Percentiles rank a stretch among this genome's conserved stretches.
phyloP scores from a whole-genome alignment of 768 basidiomycete species.

The Tulasnella calospora region DNA sequence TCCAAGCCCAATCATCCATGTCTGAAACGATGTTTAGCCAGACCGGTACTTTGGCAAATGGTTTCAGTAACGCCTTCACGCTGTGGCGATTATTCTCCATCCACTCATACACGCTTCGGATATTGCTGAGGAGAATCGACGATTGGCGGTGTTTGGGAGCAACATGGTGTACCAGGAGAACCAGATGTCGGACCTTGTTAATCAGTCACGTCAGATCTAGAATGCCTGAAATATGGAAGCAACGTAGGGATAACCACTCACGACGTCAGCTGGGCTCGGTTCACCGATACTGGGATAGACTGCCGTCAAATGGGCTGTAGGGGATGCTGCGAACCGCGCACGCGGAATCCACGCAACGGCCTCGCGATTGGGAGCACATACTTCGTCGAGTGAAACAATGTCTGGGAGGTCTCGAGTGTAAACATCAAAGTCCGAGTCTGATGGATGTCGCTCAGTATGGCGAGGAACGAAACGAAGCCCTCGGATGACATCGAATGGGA shows the following conservation, averaged over 20 bases:
- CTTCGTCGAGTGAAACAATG: background rate
- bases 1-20: background rate
- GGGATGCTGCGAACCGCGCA: background rate
- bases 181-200: background rate
- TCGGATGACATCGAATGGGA: background rate
- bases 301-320: background rate
- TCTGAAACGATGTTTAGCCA: background rate
- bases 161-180: background rate
- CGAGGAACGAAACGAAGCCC: background rate
- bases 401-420: background rate
- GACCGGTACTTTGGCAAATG: background rate
- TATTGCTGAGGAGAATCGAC: no score
- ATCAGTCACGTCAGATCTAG: background rate
- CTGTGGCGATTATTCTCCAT: background rate
- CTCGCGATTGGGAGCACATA: background rate
- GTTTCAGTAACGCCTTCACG: background rate
- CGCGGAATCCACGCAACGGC: slow-evolving; percentile 15
- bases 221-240: no score
- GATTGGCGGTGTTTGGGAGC: background rate
- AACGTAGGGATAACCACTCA: background rate
- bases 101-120: background rate
- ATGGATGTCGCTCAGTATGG: background rate
- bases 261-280: background rate
- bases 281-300: background rate
- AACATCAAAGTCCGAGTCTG: background rate